Percentiles rank a stretch among this genome's conserved stretches.
Evolutionary conservation across 106 monocot genomes (phyloP).

Genomic region (Apostasia ramifera): DNA sequence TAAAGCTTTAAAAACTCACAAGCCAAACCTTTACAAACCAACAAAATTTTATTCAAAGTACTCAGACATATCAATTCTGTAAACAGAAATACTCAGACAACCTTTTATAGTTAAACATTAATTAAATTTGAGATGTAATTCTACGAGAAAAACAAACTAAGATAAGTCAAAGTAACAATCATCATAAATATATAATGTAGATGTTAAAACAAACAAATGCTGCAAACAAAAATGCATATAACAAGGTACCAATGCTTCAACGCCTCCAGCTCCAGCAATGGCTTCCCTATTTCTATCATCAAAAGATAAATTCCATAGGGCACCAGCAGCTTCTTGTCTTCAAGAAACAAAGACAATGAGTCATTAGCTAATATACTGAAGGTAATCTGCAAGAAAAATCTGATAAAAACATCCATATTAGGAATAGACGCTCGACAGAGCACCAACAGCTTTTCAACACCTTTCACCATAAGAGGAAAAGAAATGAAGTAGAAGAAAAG

Average conservation of each 20-base stretch:
- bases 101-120: too few species aligned
- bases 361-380: background rate
- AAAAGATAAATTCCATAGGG: conserved; percentile 97
- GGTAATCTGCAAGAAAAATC: background rate
- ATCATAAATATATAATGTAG: background rate
- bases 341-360: background rate
- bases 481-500: too few species aligned
- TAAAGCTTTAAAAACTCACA: too few species aligned
- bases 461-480: too few species aligned
- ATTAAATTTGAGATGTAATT: too few species aligned
- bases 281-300: conserved; percentile 98
- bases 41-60: too few species aligned
- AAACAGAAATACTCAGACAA: too few species aligned
- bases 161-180: background rate
- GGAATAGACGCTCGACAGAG: too few species aligned
- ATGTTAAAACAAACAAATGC: conserved; percentile 4
- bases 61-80: too few species aligned
- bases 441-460: too few species aligned
- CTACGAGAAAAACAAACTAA: background rate
- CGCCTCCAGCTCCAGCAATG: conserved; percentile 92
- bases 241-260: conserved; percentile 75
- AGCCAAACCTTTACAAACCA: too few species aligned
- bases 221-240: conserved; percentile 1
- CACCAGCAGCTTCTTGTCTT: conserved; percentile 99
- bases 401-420: background rate